A percentile compares a stretch with the other conserved stretches of the same genome.
Evolutionary conservation across 2,329 filamentous ascomycete genomes (phyloP).

Genomic region (Microsporum canis): DNA sequence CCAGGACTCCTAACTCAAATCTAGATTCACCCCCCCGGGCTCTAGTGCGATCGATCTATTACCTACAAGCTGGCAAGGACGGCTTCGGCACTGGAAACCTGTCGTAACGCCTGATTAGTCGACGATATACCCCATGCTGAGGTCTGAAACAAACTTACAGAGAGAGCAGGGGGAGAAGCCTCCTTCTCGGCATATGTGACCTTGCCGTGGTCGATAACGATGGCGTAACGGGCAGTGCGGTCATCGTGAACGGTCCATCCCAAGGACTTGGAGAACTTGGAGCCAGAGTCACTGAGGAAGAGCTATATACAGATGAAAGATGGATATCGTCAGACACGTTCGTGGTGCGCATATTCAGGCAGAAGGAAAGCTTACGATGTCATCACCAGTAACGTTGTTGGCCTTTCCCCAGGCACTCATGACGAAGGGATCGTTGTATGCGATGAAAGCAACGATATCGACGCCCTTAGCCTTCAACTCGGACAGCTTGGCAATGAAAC

Average conservation of each 20-base stretch:
- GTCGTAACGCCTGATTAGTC: slow-evolving; percentile 3
- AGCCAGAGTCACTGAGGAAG: slow-evolving; percentile 63
- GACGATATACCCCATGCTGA: not conserved
- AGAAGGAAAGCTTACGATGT: slow-evolving; percentile 40
- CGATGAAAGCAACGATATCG: slow-evolving; percentile 69
- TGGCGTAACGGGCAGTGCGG: slow-evolving; percentile 66
- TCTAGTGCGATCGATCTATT: not conserved
- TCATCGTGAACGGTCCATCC: slow-evolving; percentile 64
- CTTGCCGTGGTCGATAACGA: slow-evolving; percentile 74
- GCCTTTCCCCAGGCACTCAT: slow-evolving; percentile 88
- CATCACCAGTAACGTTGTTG: slow-evolving; percentile 62
- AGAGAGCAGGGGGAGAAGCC: slow-evolving; percentile 23
- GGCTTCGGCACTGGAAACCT: slow-evolving; percentile 31
- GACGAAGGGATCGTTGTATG: slow-evolving; percentile 75
- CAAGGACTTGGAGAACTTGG: slow-evolving; percentile 64
- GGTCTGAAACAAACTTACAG: slow-evolving; percentile 11
- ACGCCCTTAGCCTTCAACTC: slow-evolving; percentile 69
- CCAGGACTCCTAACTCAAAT: not conserved
- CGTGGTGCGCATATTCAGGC: not conserved
- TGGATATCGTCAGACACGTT: not conserved
- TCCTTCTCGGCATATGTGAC: slow-evolving; percentile 71
- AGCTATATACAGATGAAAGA: slow-evolving; percentile 36
- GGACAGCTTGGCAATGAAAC: slow-evolving; percentile 61
- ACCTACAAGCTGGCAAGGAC: slow-evolving; percentile 31
- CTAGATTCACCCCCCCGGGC: not conserved